These are phyloP conservation scores for Schrenkiella parvula DNA, from an alignment of 345 rosid species.

Conservation along the genomic window DNA sequence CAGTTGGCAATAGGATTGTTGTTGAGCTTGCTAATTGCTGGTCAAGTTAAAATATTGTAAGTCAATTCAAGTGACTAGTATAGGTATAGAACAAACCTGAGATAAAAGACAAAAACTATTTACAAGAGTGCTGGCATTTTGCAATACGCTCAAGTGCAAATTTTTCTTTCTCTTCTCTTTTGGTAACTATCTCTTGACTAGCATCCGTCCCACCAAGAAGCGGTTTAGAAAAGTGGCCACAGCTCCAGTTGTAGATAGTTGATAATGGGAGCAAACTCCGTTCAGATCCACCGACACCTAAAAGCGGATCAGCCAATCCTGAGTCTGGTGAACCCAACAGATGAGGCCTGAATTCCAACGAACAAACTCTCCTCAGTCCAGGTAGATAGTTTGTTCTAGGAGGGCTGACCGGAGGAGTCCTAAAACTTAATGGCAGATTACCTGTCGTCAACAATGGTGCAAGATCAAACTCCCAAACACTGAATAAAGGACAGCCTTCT, in stretches of 20 bases:
- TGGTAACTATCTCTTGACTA: slow-evolving; percentile 63
- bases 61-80: slow-evolving; percentile 18
- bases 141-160: slow-evolving; percentile 75
- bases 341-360: slow-evolving; percentile 94
- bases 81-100: slow-evolving; percentile 20
- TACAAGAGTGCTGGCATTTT: slow-evolving; percentile 87
- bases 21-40: slow-evolving; percentile 79
- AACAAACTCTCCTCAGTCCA: slow-evolving; percentile 90
- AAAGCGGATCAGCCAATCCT: slow-evolving; percentile 89
- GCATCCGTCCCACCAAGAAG: slow-evolving; percentile 79
- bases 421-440: slow-evolving; percentile 77
- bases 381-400: slow-evolving; percentile 76
- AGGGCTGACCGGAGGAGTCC: slow-evolving; percentile 99
- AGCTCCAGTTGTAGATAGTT: slow-evolving; percentile 91
- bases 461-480: slow-evolving; percentile 15
- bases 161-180: slow-evolving; percentile 90
- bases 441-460: slow-evolving; percentile 52
- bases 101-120: slow-evolving; percentile 19
- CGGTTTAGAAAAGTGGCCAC: slow-evolving; percentile 96
- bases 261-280: slow-evolving; percentile 90
- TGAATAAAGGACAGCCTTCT: not conserved
- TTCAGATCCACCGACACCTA: slow-evolving; percentile 64
- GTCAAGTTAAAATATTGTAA: slow-evolving; percentile 13
- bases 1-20: slow-evolving; percentile 73
- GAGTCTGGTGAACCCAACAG: slow-evolving; percentile 74